These are phyloP conservation scores for Colletotrichum trifolii DNA, from an alignment of 2,329 filamentous ascomycete genomes.

Conservation along the genomic window DNA sequence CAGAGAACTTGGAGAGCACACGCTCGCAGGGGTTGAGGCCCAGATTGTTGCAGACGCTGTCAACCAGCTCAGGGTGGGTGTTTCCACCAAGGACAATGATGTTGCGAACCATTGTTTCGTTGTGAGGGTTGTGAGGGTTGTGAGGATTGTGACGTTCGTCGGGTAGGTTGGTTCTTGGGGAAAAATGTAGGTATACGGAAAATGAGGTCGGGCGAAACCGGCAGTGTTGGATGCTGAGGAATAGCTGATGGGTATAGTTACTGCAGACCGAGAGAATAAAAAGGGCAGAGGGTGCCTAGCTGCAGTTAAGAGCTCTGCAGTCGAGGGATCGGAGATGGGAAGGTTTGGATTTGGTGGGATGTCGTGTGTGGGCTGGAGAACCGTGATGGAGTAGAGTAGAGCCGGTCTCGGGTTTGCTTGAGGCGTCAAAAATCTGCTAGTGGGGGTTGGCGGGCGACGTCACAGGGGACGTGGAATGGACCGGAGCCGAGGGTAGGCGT, in stretches of 20 bases:
- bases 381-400: slow-evolving; percentile 31
- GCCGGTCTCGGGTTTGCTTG: slow-evolving; percentile 36
- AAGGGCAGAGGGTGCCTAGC: neutral
- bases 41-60: slow-evolving; percentile 88
- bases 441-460: slow-evolving; percentile 34
- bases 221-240: slow-evolving; percentile 6
- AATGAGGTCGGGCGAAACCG: slow-evolving; percentile 27
- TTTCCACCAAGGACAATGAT: slow-evolving; percentile 94
- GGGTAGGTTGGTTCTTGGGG: slow-evolving; percentile 1
- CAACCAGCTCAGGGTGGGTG: slow-evolving; percentile 88
- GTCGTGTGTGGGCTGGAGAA: slow-evolving; percentile 32
- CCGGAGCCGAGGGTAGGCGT: slow-evolving; percentile 34
- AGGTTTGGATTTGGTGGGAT: slow-evolving; percentile 5
- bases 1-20: slow-evolving; percentile 90
- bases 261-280: neutral
- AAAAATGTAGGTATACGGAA: neutral
- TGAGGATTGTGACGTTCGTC: neutral
- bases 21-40: slow-evolving; percentile 88
- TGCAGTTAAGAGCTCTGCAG: slow-evolving; percentile 4
- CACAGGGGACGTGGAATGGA: slow-evolving; percentile 29
- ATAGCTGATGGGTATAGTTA: neutral
- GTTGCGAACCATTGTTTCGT: slow-evolving; percentile 82
- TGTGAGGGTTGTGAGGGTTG: no score
- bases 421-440: slow-evolving; percentile 37
- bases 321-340: neutral